Evolutionary conservation across 768 basidiomycete genomes (phyloP).

Genomic region (Naganishia vishniacii): DNA sequence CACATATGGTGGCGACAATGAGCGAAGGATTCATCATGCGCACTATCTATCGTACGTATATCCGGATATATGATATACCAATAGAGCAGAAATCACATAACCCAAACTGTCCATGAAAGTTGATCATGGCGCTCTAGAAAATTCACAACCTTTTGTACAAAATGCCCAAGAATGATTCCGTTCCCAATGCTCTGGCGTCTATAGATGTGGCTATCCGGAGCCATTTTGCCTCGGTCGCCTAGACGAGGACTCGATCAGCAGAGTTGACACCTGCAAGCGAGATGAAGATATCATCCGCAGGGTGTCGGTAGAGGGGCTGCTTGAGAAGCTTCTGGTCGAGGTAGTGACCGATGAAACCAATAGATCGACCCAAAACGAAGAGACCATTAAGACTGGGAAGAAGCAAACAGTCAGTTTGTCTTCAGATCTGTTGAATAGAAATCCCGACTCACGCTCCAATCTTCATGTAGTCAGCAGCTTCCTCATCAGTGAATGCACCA

Average conservation of each 20-base stretch:
- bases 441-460: conserved; percentile 46
- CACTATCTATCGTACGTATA: too few relatives aligned
- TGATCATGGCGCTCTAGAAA: conserved; percentile 11
- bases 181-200: not conserved
- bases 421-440: not conserved
- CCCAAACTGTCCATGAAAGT: conserved; percentile 21
- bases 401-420: conserved; percentile 6
- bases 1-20: too few relatives aligned
- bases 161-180: not conserved
- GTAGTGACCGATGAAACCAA: conserved; percentile 95
- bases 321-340: conserved; percentile 93
- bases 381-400: conserved; percentile 78
- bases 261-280: conserved; percentile 22
- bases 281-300: conserved; percentile 70
- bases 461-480: conserved; percentile 96
- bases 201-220: not conserved
- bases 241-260: conserved; percentile 17
- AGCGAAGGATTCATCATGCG: too few relatives aligned
- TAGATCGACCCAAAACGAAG: conserved; percentile 94
- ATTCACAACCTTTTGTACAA: conserved; percentile 21
- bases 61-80: too few relatives aligned
- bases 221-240: not conserved
- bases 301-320: conserved; percentile 88
- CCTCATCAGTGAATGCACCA: conserved; percentile 90
- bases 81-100: not conserved